These are phyloP conservation scores for Plasmopara muralis DNA, from an alignment of 352 stramenopile species.

Conservation along the genomic window DNA sequence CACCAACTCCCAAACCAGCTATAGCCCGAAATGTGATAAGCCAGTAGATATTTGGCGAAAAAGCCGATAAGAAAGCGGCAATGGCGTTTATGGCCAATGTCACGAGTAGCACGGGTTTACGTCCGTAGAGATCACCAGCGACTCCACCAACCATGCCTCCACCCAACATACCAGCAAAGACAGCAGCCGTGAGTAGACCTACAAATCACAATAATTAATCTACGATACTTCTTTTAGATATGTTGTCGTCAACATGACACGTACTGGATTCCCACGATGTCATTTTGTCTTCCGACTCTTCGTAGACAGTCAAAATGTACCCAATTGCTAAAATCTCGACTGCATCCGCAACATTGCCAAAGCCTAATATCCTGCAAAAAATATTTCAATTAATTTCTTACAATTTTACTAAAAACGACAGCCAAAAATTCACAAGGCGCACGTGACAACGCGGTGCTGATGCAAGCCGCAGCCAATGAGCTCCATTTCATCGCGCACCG, in stretches of 20 bases:
- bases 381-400: slow-evolving; percentile 19
- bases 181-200: slow-evolving; percentile 81
- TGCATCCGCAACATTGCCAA: slow-evolving; percentile 84
- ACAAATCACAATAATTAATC: slow-evolving; percentile 5
- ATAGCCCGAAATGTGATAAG: slow-evolving; percentile 71
- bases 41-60: slow-evolving; percentile 61
- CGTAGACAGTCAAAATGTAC: slow-evolving; percentile 82
- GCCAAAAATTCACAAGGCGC: slow-evolving; percentile 8
- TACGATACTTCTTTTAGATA: no score
- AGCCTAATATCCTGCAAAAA: slow-evolving; percentile 54
- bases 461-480: slow-evolving; percentile 64
- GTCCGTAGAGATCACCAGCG: slow-evolving; percentile 73
- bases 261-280: slow-evolving; percentile 70
- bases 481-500: slow-evolving; percentile 73
- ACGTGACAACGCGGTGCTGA: slow-evolving; percentile 64
- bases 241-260: background rate
- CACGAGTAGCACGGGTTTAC: slow-evolving; percentile 63
- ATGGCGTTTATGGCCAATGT: slow-evolving; percentile 78
- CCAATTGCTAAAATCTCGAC: slow-evolving; percentile 88
- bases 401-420: background rate
- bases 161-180: slow-evolving; percentile 86
- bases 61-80: slow-evolving; percentile 67
- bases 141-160: slow-evolving; percentile 73
- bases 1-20: slow-evolving; percentile 71
- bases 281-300: slow-evolving; percentile 54